phyloP scores from a whole-genome alignment of 345 rosid species.

The Isatis tinctoria region DNA sequence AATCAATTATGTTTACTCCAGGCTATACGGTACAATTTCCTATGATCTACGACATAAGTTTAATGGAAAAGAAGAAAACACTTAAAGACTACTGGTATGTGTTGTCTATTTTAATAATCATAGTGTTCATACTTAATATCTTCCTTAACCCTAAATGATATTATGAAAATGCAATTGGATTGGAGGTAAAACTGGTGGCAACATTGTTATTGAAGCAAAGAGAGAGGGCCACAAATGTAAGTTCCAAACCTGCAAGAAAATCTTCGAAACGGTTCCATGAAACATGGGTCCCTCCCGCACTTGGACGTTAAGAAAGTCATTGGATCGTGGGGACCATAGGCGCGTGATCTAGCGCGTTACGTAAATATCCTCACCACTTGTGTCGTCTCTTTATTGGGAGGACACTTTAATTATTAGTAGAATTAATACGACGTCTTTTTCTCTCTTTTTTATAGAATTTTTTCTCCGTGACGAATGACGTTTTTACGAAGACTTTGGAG shows the following conservation, averaged over 20 bases:
- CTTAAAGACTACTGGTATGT: not conserved
- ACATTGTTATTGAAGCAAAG: not conserved
- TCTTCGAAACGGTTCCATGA: conserved; percentile 26
- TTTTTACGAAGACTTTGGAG: conserved; percentile 16
- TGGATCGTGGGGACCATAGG: conserved; percentile 14
- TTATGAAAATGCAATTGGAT: not conserved
- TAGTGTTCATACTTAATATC: not conserved
- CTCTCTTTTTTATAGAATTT: conserved; percentile 11
- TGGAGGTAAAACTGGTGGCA: not conserved
- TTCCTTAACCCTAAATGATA: not conserved
- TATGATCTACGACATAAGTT: not conserved
- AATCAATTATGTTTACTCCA: not conserved
- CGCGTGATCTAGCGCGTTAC: conserved; percentile 25
- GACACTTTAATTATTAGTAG: conserved; percentile 17
- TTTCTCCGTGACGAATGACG: conserved; percentile 15
- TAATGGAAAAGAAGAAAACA: not conserved
- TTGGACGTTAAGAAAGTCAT: conserved; percentile 31
- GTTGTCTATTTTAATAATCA: not conserved
- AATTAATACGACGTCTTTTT: conserved; percentile 28
- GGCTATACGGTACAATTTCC: not conserved
- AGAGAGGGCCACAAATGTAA: not conserved
- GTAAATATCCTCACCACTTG: conserved; percentile 22
- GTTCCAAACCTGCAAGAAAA: not conserved
- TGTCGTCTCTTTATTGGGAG: conserved; percentile 30
- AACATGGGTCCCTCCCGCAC: conserved; percentile 27